Base-by-base conservation (phyloP, 192 early-diverging fungal genomes). In the Glomus cerebriforme region DNA sequence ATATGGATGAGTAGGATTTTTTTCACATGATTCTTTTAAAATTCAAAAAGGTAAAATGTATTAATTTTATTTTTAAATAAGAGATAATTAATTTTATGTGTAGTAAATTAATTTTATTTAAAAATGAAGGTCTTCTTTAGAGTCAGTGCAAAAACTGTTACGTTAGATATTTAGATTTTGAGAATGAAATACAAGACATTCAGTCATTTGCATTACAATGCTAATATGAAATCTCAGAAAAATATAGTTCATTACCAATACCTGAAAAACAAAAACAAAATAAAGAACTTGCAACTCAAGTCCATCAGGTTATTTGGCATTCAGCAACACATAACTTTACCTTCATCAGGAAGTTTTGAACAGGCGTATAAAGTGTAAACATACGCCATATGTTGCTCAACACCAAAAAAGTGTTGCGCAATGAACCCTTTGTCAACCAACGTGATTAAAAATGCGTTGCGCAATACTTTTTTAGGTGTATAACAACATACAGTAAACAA, bases 1-100 rank as follows among this genome's bases (percentile, higher is more conserved):
- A 39, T 39, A 68, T 68, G 35, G 0, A n/a, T 17, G 37, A 68
- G n/a, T 68, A 10, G 35, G 1, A 68, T 39, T n/a, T 43, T 39
- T 68, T 29, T 68, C 35, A 19, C 35, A 68, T 68, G 35, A 68
- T 68, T 39, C 35, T 68, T 68, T 68, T 24, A 68, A 68, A 68
- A 68, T 68, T 60, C 59, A 60, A 60, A 60, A 60, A 60, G 59
- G 59, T 60, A 39, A 39, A 39, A 5, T 39, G 37, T 39, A 5
- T 39, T 39, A 39, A 5, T n/a, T n/a, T n/a, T n/a, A n/a, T n/a
- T n/a, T n/a, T n/a, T n/a, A 6, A 59, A 8, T 59, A 6, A 22
- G 10, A n/a, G n/a, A n/a, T n/a, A n/a, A n/a, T n/a, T n/a, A n/a
- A n/a, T n/a, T n/a, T n/a, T n/a, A n/a, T n/a, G n/a, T n/a, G n/a